Conservation (phyloP, 805 yeast genomes). For the Maudiozyma barnettii region DNA sequence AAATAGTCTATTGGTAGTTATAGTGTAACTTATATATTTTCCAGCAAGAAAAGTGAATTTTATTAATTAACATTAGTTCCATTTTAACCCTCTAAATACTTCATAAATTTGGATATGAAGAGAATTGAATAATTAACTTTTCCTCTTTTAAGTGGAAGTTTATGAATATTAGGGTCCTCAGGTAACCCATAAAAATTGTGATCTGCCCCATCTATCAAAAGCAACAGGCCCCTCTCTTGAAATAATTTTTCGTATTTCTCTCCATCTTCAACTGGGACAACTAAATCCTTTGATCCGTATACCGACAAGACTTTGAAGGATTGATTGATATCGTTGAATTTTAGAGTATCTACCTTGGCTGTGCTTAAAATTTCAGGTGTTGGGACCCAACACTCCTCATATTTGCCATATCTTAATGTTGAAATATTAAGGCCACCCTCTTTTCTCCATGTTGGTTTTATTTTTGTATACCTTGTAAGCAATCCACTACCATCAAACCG, state of each 20-base stretch:
- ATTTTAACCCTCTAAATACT: background rate
- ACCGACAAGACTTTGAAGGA: conserved; percentile 51
- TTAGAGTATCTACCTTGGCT: conserved; percentile 38
- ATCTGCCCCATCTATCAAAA: conserved; percentile 58
- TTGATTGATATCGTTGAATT: conserved; percentile 34
- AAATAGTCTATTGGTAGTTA: too few species aligned
- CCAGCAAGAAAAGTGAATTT: too few species aligned
- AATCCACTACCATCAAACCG: conserved; percentile 50
- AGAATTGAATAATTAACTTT: conserved; percentile 40
- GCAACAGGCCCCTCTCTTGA: conserved; percentile 45
- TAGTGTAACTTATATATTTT: too few species aligned
- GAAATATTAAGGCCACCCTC: conserved; percentile 34
- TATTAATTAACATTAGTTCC: too few species aligned
- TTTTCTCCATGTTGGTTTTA: conserved; percentile 32
- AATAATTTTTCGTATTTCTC: conserved; percentile 49
- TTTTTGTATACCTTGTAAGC: conserved; percentile 29
- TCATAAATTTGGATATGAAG: conserved; percentile 27
- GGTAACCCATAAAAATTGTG: conserved; percentile 64
- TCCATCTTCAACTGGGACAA: conserved; percentile 58
- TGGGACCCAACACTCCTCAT: conserved; percentile 35
- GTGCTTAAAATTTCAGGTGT: conserved; percentile 43
- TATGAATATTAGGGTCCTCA: conserved; percentile 30
- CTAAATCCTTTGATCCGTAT: conserved; percentile 59
- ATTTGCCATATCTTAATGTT: conserved; percentile 44
- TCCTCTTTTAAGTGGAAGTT: conserved; percentile 37